Evolutionary conservation across 1,284 basidiomycete species (phyloP).

Genomic region (Lentinula novae-zelandiae): DNA sequence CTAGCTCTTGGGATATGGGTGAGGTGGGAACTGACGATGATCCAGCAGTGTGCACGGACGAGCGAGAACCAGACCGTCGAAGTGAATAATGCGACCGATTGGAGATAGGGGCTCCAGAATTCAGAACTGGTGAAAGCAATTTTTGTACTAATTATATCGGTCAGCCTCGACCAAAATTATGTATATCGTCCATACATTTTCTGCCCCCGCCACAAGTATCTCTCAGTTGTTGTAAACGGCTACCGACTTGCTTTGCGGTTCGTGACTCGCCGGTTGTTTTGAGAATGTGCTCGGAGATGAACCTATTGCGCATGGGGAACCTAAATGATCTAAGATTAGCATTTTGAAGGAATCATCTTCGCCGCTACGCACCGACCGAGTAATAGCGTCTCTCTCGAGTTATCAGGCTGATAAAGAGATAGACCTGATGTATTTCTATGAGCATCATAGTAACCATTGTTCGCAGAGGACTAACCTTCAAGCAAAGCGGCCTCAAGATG

Average conservation of each 20-base stretch:
- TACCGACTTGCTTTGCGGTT: slow-evolving; percentile 71
- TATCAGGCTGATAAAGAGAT: slow-evolving; percentile 64
- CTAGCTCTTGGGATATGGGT: slow-evolving; percentile 30
- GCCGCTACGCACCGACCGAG: slow-evolving; percentile 42
- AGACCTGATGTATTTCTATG: slow-evolving; percentile 36
- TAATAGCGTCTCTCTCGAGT: slow-evolving; percentile 63
- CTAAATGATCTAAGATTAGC: not conserved
- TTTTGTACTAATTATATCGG: slow-evolving; percentile 32
- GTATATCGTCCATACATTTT: slow-evolving; percentile 29
- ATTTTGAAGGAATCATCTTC: not conserved
- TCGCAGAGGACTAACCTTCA: slow-evolving; percentile 45
- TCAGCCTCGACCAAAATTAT: not conserved
- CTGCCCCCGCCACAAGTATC: slow-evolving; percentile 66
- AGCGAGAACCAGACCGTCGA: slow-evolving; percentile 15
- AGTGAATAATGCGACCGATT: slow-evolving; percentile 25
- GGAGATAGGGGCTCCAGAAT: slow-evolving; percentile 14
- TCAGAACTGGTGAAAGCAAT: slow-evolving; percentile 38
- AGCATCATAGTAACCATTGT: not conserved
- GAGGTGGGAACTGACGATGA: slow-evolving; percentile 34
- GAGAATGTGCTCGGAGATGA: slow-evolving; percentile 68
- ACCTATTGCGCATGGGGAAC: slow-evolving; percentile 70
- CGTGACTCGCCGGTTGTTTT: slow-evolving; percentile 58
- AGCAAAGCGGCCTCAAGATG: slow-evolving; percentile 72
- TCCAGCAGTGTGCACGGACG: slow-evolving; percentile 24
- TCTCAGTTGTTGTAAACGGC: slow-evolving; percentile 66